Evolutionary conservation across 345 rosid species (phyloP), one percentile per base, ranked within the genome.

Genomic region (Turritis glabra): DNA sequence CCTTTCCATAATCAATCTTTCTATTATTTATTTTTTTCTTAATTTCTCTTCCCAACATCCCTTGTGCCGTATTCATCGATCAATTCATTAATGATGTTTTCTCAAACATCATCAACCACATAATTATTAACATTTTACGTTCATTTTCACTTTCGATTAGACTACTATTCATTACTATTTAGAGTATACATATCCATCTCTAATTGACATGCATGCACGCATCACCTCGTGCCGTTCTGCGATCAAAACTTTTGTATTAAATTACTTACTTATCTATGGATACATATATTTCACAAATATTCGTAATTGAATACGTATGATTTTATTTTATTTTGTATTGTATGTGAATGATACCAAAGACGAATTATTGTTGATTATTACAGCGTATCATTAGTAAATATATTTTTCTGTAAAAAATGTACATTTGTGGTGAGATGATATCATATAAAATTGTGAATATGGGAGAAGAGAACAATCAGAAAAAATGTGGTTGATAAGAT

Each of bases 41-140:
- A 40, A 40, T 60, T 38, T 40, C 3, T 60, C 7, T 38, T 48
- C 30, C 40, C 54, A 59, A 67, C 68, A 67, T 11, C 21, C 73
- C 73, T 75, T 67, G 79, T 67, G 72, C 59, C 19, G 43, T 74
- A 26, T 66, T 35, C 43, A 18, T 35, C 51, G 2, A 66, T 66
- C 44, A 66, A 25, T 74, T 25, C 15, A 57, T 66, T 37, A 37
- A 35, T 18, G 21, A 33, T 9, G 14, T 46, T 46, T 65, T 55
- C 66, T 33, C 64, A 46, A 56, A 66, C 44, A 25, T 8, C 52
- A 58, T 47, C 53, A 58, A 48, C 72, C 59, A 57, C 43, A 47
- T 66, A 47, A 23, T 44, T 44, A 9, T 55, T 33, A 44, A 47
- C 50, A 46, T 41, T 46, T 29, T 64, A 38, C 22, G 27, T 47